These are phyloP conservation scores for Aristolochia californica DNA, from an alignment of 164 flowering plant genomes.

Conservation along the genomic window DNA sequence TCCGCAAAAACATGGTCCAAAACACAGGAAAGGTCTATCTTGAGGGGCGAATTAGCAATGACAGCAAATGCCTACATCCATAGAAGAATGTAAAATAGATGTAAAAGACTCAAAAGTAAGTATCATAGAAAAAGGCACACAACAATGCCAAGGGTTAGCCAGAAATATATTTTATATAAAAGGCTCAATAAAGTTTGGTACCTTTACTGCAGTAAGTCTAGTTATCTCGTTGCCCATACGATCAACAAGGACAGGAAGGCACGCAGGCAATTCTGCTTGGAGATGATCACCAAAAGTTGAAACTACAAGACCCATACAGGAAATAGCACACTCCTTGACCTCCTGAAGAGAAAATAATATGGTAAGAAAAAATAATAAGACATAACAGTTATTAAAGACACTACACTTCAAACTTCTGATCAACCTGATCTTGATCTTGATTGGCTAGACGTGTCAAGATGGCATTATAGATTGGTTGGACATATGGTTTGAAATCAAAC, in stretches of 20 bases:
- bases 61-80: conserved; percentile 82
- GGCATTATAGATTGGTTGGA: conserved; percentile 80
- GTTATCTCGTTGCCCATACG: conserved; percentile 99
- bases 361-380: background rate
- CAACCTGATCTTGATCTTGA: conserved; percentile 99
- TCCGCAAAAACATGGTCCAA: conserved; percentile 80
- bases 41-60: conserved; percentile 82
- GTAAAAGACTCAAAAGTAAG: background rate
- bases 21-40: conserved; percentile 73
- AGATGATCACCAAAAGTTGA: conserved; percentile 96
- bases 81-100: background rate
- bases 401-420: conserved; percentile 2
- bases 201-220: conserved; percentile 99
- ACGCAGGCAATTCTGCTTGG: conserved; percentile 51
- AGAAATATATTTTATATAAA: background rate
- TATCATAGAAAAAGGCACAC: no score
- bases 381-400: background rate
- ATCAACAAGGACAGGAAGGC: conserved; percentile 96
- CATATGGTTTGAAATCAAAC: conserved; percentile 83
- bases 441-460: conserved; percentile 86
- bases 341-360: conserved; percentile 42
- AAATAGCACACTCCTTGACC: conserved; percentile 98
- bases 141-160: background rate
- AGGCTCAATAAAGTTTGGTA: conserved; percentile 7
- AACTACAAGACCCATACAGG: conserved; percentile 94